These are phyloP conservation scores for Trypanosoma congolense DNA, from an alignment of 208 protist genomes.

Conservation along the genomic window DNA sequence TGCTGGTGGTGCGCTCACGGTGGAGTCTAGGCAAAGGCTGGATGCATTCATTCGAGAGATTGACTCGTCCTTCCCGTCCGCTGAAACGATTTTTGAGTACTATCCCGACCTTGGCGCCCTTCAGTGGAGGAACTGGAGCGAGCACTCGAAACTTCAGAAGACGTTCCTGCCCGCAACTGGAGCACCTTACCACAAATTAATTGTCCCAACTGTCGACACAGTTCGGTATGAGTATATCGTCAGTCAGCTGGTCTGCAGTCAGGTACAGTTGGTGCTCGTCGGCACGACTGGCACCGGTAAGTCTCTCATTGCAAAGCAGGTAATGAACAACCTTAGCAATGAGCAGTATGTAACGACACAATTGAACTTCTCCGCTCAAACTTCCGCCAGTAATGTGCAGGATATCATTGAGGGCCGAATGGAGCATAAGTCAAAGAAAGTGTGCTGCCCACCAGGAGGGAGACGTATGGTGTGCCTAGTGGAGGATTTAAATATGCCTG, in stretches of 20 bases:
- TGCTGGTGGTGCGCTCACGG: conserved; percentile 90
- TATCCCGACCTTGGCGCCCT: conserved; percentile 88
- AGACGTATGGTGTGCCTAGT: conserved; percentile 95
- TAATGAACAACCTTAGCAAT: conserved; percentile 74
- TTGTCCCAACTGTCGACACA: conserved; percentile 98
- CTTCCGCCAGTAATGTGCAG: conserved; percentile 91
- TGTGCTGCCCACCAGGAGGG: conserved; percentile 91
- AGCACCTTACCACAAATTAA: conserved; percentile 92
- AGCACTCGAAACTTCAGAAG: conserved; percentile 84
- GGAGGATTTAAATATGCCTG: conserved; percentile 99
- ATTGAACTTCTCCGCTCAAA: conserved; percentile 96
- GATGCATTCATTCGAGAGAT: conserved; percentile 93
- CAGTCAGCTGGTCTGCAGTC: conserved; percentile 77
- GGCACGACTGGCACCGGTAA: conserved; percentile 97
- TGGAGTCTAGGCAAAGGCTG: conserved; percentile 88
- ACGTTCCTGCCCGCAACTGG: conserved; percentile 76
- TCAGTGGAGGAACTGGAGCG: conserved; percentile 93
- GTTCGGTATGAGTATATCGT: conserved; percentile 95
- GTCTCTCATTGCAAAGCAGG: conserved; percentile 89
- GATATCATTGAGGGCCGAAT: conserved; percentile 95
- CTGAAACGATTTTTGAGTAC: conserved; percentile 98
- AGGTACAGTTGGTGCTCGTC: conserved; percentile 90
- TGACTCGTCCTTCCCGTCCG: conserved; percentile 93
- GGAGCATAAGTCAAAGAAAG: conserved; percentile 96
- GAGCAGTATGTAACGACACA: conserved; percentile 85